phyloP scores from a whole-genome alignment of 2,329 filamentous ascomycete species.

The Paramyrothecium sp. region DNA sequence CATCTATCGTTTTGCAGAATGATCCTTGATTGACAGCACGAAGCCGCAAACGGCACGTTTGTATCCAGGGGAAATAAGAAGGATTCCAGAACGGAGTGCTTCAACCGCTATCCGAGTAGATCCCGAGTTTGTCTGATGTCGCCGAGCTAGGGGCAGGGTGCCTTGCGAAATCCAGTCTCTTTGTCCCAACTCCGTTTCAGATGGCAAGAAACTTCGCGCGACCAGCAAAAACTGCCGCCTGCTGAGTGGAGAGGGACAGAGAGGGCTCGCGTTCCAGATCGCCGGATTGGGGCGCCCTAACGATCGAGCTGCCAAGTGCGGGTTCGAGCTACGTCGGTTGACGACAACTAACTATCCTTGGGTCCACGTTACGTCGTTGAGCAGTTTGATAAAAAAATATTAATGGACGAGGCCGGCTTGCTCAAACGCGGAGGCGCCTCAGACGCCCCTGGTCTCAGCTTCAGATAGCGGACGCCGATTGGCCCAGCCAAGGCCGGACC shows the following conservation, averaged over 20 bases:
- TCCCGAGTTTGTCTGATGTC: background rate
- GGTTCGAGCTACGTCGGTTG: background rate
- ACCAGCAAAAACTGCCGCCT: background rate
- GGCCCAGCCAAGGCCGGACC: background rate
- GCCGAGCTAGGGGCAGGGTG: background rate
- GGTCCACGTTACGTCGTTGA: too few species aligned
- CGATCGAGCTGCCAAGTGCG: background rate
- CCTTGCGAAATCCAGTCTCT: background rate
- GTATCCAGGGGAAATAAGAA: background rate
- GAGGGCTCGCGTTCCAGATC: background rate
- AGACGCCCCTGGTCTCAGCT: background rate
- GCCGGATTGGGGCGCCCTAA: too few species aligned
- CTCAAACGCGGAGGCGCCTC: background rate
- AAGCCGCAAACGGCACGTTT: too few species aligned
- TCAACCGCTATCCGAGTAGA: background rate
- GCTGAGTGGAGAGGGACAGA: background rate
- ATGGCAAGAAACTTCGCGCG: background rate
- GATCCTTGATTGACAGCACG: too few species aligned
- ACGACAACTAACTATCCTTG: too few species aligned
- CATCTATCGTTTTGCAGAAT: too few species aligned
- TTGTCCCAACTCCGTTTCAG: background rate
- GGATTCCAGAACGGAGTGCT: background rate
- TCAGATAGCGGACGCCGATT: background rate
- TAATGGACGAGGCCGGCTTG: background rate
- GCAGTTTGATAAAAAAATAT: too few species aligned